Conservation (phyloP, 2,329 filamentous ascomycete species). For the Davidsoniella australis region DNA sequence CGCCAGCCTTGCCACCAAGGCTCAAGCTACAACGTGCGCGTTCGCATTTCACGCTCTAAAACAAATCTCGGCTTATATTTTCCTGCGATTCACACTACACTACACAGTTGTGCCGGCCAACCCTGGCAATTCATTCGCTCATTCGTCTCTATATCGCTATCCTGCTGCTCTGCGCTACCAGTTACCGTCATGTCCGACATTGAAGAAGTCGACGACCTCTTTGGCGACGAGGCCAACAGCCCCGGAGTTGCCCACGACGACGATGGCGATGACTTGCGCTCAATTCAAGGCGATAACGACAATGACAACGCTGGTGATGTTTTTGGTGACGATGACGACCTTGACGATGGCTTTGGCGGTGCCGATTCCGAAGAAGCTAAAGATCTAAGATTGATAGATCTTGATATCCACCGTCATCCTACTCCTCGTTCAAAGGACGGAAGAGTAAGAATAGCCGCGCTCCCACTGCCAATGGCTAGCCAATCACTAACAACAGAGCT, state of each 20-base stretch:
- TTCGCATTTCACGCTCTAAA: slow-evolving; percentile 2
- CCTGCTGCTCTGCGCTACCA: neutral
- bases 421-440: slow-evolving; percentile 55
- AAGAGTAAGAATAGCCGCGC: slow-evolving; percentile 33
- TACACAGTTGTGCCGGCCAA: neutral
- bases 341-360: slow-evolving; percentile 9
- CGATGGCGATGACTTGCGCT: slow-evolving; percentile 34
- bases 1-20: slow-evolving; percentile 12
- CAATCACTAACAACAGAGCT: neutral
- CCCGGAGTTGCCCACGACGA: slow-evolving; percentile 39
- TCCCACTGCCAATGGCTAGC: neutral
- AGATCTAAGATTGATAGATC: slow-evolving; percentile 42
- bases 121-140: neutral
- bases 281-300: slow-evolving; percentile 30
- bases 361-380: slow-evolving; percentile 17
- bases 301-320: slow-evolving; percentile 16
- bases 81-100: neutral
- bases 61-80: neutral
- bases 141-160: neutral
- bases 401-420: slow-evolving; percentile 50
- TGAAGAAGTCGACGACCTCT: slow-evolving; percentile 42
- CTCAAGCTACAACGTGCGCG: slow-evolving; percentile 7
- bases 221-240: slow-evolving; percentile 45
- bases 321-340: slow-evolving; percentile 8
- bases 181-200: slow-evolving; percentile 34